Base-by-base conservation (phyloP, 2,329 filamentous ascomycete species). In the Stagonosporopsis cucurbitacearum region DNA sequence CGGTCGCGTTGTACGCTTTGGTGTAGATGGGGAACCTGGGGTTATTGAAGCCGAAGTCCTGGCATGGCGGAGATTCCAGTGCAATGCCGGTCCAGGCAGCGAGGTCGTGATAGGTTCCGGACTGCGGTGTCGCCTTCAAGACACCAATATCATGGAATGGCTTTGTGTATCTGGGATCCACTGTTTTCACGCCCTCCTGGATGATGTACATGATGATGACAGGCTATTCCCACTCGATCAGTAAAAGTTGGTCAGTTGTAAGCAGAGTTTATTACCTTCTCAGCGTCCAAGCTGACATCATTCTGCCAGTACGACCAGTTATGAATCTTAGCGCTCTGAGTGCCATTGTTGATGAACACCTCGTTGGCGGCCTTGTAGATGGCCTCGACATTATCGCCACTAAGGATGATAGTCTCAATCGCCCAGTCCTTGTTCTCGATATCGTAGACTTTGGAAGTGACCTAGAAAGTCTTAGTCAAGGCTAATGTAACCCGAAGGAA, bases 351-450 rank as follows among this genome's bases (percentile, higher is more conserved):
- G 6, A 80, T 65, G 2, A 81, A 69, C 30, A 80, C 58, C 6
- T 81, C 64, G 47, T 84, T 84, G 25, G 77, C 77, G 2, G 75
- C 71, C 6, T 76, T 62, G 59, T 82, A 85, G 7, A 84, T 68
- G 5, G 68, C 70, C 57, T 82, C 80, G 7, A 84, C 77, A 50
- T 84, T 78, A 28, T 83, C 79, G 0, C 80, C 78, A 48, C 45
- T 67, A 30, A 65, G 58, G 2, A 63, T 50, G 6, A 69, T 65
- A 0, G 59, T 65, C 39, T 68, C 64, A 5, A 66, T 60, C 1
- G 64, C 63, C 67, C 66, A 69, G 33, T 66, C 49, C 2, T 53
- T 40, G 22, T 65, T 23, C 11, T 52, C 50, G 3, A 70, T 59
- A 11, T 64, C 60, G 60, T 81, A 82, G 45, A 84, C 77, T 64